phyloP scores from a whole-genome alignment of 2,329 filamentous ascomycete genomes.

The Chalara sp. region DNA sequence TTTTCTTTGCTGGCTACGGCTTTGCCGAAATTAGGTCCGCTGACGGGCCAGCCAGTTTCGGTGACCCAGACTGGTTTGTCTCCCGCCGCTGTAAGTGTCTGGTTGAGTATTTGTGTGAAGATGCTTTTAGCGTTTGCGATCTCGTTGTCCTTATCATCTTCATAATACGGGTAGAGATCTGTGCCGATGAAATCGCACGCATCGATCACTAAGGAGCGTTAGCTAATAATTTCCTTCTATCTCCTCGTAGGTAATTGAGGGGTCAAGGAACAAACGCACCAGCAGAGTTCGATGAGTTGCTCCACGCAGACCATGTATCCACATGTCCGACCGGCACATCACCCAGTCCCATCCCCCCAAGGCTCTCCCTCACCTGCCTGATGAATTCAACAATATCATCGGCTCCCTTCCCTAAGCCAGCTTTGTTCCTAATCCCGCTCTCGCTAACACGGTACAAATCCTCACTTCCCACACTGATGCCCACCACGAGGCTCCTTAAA shows the following conservation, averaged over 20 bases:
- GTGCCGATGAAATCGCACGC: constrained; percentile 1
- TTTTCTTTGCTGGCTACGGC: background rate
- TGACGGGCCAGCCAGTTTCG: background rate
- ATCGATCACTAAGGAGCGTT: background rate
- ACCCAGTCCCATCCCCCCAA: background rate
- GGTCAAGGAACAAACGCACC: too few species aligned
- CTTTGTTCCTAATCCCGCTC: constrained; percentile 62
- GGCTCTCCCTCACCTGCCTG: background rate
- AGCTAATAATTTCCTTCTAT: too few species aligned
- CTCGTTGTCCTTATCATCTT: background rate
- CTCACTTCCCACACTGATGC: constrained; percentile 78
- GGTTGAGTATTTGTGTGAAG: background rate
- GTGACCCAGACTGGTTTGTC: background rate
- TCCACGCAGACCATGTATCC: constrained; percentile 52
- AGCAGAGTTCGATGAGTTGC: constrained; percentile 59
- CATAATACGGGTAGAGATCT: background rate
- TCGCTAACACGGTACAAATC: constrained; percentile 60
- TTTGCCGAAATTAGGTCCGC: background rate
- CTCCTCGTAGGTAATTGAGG: too few species aligned
- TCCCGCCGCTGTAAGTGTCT: background rate
- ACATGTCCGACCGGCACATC: background rate
- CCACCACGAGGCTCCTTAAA: constrained; percentile 52
- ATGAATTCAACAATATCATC: background rate
- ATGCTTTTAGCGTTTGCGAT: background rate
- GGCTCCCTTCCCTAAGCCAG: constrained; percentile 36